Evolutionary conservation across 345 rosid genomes (phyloP).

Genomic region (Leavenworthia alabamica): DNA sequence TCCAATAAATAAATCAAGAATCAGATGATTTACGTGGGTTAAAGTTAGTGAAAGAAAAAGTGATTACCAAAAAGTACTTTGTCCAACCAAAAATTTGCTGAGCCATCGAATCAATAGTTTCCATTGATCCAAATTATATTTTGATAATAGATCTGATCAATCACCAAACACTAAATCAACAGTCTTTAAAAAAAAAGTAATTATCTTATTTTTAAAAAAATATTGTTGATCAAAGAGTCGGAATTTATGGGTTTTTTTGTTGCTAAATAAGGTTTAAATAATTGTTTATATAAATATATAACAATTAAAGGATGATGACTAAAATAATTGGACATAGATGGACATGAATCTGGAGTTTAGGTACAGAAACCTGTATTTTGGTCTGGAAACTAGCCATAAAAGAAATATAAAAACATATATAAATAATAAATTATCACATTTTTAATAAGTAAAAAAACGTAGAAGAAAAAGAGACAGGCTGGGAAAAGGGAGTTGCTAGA

Average conservation of each 20-base stretch:
- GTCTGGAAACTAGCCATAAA: constrained; percentile 22
- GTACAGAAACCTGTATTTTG: constrained; percentile 14
- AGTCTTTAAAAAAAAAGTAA: too few species aligned
- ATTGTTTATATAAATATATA: not conserved
- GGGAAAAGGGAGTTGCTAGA: constrained; percentile 6
- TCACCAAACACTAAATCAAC: not conserved
- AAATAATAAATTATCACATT: not conserved
- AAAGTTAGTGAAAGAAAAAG: constrained; percentile 24
- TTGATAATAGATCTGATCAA: not conserved
- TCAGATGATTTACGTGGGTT: constrained; percentile 21
- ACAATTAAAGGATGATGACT: constrained; percentile 8
- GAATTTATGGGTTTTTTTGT: not conserved
- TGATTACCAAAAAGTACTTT: constrained; percentile 2
- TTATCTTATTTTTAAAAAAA: not conserved
- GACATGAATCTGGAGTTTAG: constrained; percentile 29
- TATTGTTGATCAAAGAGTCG: not conserved
- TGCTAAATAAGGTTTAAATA: not conserved
- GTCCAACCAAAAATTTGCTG: constrained; percentile 15
- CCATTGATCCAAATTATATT: not conserved
- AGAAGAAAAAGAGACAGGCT: constrained; percentile 31
- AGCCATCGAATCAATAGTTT: constrained; percentile 16
- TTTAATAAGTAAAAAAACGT: not conserved
- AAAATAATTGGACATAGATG: constrained; percentile 22
- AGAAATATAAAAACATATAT: not conserved
- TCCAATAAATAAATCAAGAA: constrained; percentile 23